These are phyloP conservation scores for Corchorus olitorius DNA, from an alignment of 345 rosid species.

Conservation along the genomic window DNA sequence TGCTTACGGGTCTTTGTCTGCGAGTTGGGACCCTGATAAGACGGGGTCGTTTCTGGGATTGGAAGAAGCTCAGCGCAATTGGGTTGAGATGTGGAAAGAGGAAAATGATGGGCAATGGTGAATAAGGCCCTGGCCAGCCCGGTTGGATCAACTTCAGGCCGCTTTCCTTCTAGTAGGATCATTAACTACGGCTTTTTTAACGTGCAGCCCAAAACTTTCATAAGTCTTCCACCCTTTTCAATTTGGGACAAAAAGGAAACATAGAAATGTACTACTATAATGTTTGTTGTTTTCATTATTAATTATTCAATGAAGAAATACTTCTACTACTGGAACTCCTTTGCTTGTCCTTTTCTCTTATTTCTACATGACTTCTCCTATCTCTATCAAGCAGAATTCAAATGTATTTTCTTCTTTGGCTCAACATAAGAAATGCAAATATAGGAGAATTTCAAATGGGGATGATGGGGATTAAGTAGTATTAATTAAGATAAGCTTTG, in stretches of 20 bases:
- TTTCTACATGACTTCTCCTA: too few species aligned
- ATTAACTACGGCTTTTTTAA: not conserved
- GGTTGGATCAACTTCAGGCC: not conserved
- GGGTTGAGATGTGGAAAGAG: conserved; percentile 86
- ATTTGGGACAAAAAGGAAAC: too few species aligned
- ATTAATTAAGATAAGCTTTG: too few species aligned
- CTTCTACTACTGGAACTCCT: not conserved
- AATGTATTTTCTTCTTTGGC: too few species aligned
- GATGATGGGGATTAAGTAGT: not conserved
- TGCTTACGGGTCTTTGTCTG: conserved; percentile 78
- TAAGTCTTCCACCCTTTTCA: too few species aligned
- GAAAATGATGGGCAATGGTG: conserved; percentile 31
- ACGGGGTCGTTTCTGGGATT: conserved; percentile 67
- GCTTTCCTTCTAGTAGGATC: not conserved
- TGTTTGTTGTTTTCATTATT: not conserved
- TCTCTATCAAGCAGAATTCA: too few species aligned
- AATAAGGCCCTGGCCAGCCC: not conserved
- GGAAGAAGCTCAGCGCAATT: conserved; percentile 61
- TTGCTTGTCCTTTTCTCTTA: not conserved
- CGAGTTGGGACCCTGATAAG: conserved; percentile 66
- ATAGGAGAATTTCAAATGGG: not conserved
- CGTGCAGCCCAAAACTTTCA: not conserved
- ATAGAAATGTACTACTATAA: too few species aligned
- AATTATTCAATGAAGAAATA: too few species aligned
- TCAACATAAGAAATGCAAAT: not conserved